Evolutionary conservation across 108 stramenopile genomes (phyloP).

Genomic region (Nitzschia palea): DNA sequence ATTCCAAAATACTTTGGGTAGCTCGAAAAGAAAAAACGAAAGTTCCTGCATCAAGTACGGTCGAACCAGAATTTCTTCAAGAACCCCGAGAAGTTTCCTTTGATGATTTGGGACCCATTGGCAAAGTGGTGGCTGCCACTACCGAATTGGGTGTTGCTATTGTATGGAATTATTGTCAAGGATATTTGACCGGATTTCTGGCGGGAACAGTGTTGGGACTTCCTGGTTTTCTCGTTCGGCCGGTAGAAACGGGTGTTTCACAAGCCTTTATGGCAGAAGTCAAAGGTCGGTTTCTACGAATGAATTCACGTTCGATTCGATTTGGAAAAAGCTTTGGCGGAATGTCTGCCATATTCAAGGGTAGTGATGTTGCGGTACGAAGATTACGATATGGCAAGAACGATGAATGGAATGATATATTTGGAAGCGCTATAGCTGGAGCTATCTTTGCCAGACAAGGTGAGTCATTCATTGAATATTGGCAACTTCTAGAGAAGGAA

Average conservation of each 20-base stretch:
- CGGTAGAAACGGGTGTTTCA: conserved; percentile 4
- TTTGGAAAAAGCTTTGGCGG: conserved; percentile 61
- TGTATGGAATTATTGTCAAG: conserved; percentile 51
- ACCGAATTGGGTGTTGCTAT: conserved; percentile 60
- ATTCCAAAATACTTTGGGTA: background rate
- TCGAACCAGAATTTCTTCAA: background rate
- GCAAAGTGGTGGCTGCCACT: conserved; percentile 52
- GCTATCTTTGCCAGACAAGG: conserved; percentile 69
- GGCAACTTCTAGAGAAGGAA: background rate
- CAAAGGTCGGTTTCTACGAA: conserved; percentile 30
- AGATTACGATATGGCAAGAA: conserved; percentile 53
- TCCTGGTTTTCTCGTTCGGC: conserved; percentile 37
- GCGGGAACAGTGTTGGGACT: conserved; percentile 50
- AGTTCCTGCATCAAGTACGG: no score
- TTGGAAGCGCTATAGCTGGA: conserved; percentile 64
- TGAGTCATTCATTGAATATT: conserved; percentile 30
- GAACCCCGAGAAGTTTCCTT: background rate
- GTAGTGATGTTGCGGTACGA: conserved; percentile 49
- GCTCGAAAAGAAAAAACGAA: background rate
- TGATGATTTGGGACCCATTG: conserved; percentile 57
- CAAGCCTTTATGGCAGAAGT: conserved; percentile 27
- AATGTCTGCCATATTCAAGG: conserved; percentile 65
- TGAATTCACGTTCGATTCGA: conserved; percentile 52
- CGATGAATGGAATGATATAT: conserved; percentile 69
- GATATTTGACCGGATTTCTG: conserved; percentile 61